Evolutionary conservation across 306 rosid species (phyloP), one percentile per base, ranked within the genome.

Genomic region (Dryas drummondii): DNA sequence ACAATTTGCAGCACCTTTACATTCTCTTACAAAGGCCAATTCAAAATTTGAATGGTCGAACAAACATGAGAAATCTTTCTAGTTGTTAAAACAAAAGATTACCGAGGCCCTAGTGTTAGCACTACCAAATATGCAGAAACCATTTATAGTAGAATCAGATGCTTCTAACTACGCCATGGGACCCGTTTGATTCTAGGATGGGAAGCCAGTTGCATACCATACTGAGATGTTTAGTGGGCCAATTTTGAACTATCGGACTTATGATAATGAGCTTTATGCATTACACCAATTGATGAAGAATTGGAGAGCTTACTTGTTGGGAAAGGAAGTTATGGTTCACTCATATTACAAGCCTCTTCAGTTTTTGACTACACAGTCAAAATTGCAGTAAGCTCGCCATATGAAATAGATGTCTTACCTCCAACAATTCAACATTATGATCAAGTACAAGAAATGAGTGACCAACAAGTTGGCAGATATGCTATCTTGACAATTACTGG

Each of bases 351-450:
- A 70, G 26, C 74, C 49, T 50, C 26, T 52, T 13, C 15, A 70
- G 14, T 52, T 52, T 22, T 50, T 70, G 14, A 14, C 26, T 1
- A 26, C 64, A 52, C 3, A 70, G 4, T 70, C 64, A 0, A 26
- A 48, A 17, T 49, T 47, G 42, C 19, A 49, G 1, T 22, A 49
- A 17, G 72, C 59, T 49, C 44, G 58, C 19, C 72, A 68, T 5
- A 48, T 68, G 58, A 22, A 68, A 22, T 47, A 59, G 57, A 19
- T 68, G 44, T 47, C 59, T 5, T 68, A 68, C 72, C 16, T 68
- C 2, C 56, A 68, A 68, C 11, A 68, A 68, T 46, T 68, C 44
- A 48, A 68, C 17, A 46, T 68, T 4, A 11, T 68, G 2, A 68
- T 47, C 42, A 68, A 49, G 72, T 68, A 68, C 4, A 68, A 68